Conservation (phyloP, 805 yeast genomes). For the Yarrowia sp. region DNA sequence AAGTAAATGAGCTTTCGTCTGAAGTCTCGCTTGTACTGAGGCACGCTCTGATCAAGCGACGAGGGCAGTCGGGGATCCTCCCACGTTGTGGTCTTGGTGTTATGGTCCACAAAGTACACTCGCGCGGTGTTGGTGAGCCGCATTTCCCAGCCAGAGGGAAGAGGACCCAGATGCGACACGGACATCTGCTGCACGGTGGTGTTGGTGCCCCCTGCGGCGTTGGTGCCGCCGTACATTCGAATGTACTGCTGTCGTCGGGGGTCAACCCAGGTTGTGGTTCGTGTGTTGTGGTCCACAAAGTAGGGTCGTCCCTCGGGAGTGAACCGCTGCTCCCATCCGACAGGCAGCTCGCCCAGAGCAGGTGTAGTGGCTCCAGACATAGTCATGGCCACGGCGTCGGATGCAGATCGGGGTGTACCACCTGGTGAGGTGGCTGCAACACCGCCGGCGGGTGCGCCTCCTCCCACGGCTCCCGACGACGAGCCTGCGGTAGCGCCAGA, state of each 20-base stretch:
- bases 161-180: conserved; percentile 93
- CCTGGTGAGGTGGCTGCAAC: conserved; percentile 47
- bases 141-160: conserved; percentile 99
- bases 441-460: conserved; percentile 41
- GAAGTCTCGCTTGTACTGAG: conserved; percentile 98
- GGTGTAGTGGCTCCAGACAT: conserved; percentile 81
- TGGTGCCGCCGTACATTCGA: conserved; percentile 76
- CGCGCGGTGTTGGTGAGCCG: conserved; percentile 97
- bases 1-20: conserved; percentile 95
- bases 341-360: conserved; percentile 91
- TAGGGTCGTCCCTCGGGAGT: conserved; percentile 98
- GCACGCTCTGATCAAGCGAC: conserved; percentile 95
- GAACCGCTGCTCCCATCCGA: conserved; percentile 98
- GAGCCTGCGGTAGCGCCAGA: conserved; percentile 41
- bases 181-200: conserved; percentile 97
- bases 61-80: conserved; percentile 99
- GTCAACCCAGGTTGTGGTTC: conserved; percentile 99
- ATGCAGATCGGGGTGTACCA: conserved; percentile 44
- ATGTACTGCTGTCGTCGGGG: conserved; percentile 98
- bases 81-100: conserved; percentile 99
- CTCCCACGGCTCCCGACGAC: conserved; percentile 34
- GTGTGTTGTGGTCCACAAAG: conserved; percentile 97
- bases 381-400: conserved; percentile 45
- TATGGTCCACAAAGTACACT: conserved; percentile 97
- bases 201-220: conserved; percentile 55